A percentile compares a stretch with the other conserved stretches of the same genome.
phyloP scores from a whole-genome alignment of 176 grass and related monocot genomes.

The barley (Hordeum vulgare) region DNA sequence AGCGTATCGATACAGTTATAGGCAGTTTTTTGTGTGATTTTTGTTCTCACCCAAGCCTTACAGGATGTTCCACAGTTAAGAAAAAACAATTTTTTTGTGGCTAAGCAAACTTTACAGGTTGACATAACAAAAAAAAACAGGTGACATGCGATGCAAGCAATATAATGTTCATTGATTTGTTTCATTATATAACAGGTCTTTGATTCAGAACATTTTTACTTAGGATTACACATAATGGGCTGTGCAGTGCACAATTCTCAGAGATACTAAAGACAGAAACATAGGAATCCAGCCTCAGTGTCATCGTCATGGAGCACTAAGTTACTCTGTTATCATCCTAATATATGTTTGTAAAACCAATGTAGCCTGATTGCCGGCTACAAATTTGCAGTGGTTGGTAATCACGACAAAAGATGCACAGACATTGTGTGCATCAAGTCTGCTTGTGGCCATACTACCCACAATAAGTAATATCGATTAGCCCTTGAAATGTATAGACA shows the following conservation, averaged over 20 bases:
- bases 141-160: neutral
- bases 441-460: neutral
- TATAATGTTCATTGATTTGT: neutral
- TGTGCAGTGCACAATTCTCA: neutral
- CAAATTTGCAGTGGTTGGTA: neutral
- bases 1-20: neutral
- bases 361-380: neutral
- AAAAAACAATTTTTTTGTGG: neutral
- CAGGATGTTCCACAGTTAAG: neutral
- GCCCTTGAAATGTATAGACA: neutral
- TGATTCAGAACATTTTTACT: neutral
- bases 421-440: neutral
- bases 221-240: neutral
- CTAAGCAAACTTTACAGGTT: neutral
- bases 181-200: neutral
- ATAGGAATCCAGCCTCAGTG: neutral
- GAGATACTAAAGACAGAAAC: neutral
- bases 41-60: neutral
- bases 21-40: neutral
- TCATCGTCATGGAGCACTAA: neutral
- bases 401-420: neutral
- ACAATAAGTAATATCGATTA: neutral
- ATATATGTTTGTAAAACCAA: neutral
- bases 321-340: neutral
- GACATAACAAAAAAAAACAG: neutral